A percentile compares a stretch with the other conserved stretches of the same genome.
Evolutionary conservation across 306 rosid genomes (phyloP).

Genomic region (Trifolium fragiferum): DNA sequence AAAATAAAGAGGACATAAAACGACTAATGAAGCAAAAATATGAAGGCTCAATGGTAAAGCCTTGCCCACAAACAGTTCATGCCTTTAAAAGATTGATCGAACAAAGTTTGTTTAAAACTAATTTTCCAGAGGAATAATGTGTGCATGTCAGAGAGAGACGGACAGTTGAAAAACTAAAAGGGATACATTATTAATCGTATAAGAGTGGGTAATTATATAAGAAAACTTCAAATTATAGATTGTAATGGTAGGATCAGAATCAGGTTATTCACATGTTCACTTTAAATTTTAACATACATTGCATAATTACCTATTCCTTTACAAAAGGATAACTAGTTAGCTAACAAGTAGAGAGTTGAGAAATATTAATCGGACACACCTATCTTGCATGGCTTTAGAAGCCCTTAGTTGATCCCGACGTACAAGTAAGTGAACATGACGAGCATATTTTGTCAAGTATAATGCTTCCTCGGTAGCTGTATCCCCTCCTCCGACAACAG

Average conservation of each 20-base stretch:
- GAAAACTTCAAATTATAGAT: constrained; percentile 15
- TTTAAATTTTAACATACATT: constrained; percentile 24
- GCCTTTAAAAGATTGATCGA: constrained; percentile 17
- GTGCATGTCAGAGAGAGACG: background rate
- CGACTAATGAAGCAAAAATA: constrained; percentile 2
- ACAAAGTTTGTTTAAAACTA: constrained; percentile 21
- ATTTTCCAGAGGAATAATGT: constrained; percentile 10
- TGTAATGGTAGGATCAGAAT: constrained; percentile 18
- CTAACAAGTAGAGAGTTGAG: constrained; percentile 22
- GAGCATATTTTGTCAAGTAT: constrained; percentile 91
- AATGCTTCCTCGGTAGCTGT: constrained; percentile 96
- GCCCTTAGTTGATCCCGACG: constrained; percentile 87
- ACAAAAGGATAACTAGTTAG: constrained; percentile 17
- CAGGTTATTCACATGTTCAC: constrained; percentile 27
- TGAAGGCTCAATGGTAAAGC: constrained; percentile 3
- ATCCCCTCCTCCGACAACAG: constrained; percentile 96
- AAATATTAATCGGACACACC: constrained; percentile 63
- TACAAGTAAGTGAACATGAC: constrained; percentile 88
- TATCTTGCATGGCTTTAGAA: constrained; percentile 97
- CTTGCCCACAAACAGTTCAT: background rate
- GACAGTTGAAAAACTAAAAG: background rate
- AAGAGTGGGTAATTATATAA: constrained; percentile 4
- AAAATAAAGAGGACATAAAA: constrained; percentile 2
- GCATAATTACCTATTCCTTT: constrained; percentile 21
- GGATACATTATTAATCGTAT: constrained; percentile 11